Base-by-base conservation (phyloP, 2,329 filamentous ascomycete species). In the Diaporthe sp. region DNA sequence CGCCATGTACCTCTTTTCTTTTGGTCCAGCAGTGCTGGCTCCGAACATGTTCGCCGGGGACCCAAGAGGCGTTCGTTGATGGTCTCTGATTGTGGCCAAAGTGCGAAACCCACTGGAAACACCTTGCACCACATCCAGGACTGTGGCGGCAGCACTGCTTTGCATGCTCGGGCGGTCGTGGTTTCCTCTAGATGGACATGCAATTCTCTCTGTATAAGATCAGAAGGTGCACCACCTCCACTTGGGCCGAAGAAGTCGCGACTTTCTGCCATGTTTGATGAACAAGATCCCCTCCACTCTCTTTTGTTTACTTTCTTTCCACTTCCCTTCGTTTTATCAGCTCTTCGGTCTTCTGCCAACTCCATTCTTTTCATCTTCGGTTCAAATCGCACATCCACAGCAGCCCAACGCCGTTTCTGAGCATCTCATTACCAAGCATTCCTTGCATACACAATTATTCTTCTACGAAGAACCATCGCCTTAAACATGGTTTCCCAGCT, bases 91-190 rank as follows among this genome's bases (percentile, higher is more conserved):
- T 28, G 31, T 51, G 49, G 46, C 65, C 65, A 55, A 6, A 13
- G 46, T 28, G 17, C 65, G 65, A 70, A 70, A 70, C 65, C 46
- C 2, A 68, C 65, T 55, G 49, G 49, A 70, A 70, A 70, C 65
- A 70, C 12, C 5, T 12, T 70, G 42, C 65, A 31, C 46, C 31
- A 42, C 42, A 55, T 42, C 65, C 49, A 70, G 15, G 34, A 70
- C n/a, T 70, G 46, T 42, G 49, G 65, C 65, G 25, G 37, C 58
- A 61, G 37, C n/a, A n/a, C 37, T 25, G 22, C 12, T 42, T 61
- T 51, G 62, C 31, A 53, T 39, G 3, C 37, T 39, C 37, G 12
- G 37, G 37, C 42, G 12, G 37, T 34, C 46, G 10, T 22, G 9
- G 44, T n/a, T 39, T 5, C 34, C 44, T 65, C 25, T 31, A 13